Evolutionary conservation across 345 rosid species (phyloP).

Genomic region (Microthlaspi erraticum): DNA sequence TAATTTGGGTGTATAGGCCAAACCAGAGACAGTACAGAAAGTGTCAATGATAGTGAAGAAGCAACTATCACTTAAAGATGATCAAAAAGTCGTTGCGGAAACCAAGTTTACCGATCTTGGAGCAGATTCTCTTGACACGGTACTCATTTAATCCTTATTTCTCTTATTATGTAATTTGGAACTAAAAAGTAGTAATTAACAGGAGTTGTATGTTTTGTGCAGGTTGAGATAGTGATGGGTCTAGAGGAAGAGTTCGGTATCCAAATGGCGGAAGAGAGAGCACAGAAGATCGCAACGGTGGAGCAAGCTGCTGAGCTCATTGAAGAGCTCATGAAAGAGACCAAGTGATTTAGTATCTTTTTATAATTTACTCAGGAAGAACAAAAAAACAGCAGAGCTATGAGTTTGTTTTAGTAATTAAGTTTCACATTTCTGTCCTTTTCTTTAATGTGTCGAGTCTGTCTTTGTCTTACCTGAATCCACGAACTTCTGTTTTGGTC

Average conservation of each 20-base stretch:
- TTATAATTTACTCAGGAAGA: neutral
- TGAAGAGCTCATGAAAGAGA: constrained; percentile 56
- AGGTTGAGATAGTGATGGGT: constrained; percentile 88
- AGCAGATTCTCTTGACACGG: constrained; percentile 87
- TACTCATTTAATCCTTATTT: constrained; percentile 12
- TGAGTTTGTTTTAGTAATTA: constrained; percentile 31
- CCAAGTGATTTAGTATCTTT: constrained; percentile 32
- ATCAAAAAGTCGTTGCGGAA: constrained; percentile 49
- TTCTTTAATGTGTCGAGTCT: constrained; percentile 23
- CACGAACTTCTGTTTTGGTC: constrained; percentile 16
- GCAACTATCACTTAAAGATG: constrained; percentile 58
- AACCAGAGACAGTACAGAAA: constrained; percentile 62
- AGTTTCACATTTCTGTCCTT: constrained; percentile 13
- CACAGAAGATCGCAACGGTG: constrained; percentile 63
- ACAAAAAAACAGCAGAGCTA: neutral
- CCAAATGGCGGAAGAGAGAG: constrained; percentile 67
- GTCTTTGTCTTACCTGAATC: constrained; percentile 30
- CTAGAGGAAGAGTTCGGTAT: constrained; percentile 72
- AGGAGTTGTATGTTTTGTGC: neutral
- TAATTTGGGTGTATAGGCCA: constrained; percentile 52
- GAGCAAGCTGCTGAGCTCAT: constrained; percentile 75
- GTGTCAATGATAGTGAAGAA: constrained; percentile 67
- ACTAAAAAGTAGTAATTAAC: neutral
- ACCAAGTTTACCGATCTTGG: constrained; percentile 68
- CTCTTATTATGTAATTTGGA: neutral